Base-by-base conservation (phyloP, 768 basidiomycete species). In the Russula earlei region DNA sequence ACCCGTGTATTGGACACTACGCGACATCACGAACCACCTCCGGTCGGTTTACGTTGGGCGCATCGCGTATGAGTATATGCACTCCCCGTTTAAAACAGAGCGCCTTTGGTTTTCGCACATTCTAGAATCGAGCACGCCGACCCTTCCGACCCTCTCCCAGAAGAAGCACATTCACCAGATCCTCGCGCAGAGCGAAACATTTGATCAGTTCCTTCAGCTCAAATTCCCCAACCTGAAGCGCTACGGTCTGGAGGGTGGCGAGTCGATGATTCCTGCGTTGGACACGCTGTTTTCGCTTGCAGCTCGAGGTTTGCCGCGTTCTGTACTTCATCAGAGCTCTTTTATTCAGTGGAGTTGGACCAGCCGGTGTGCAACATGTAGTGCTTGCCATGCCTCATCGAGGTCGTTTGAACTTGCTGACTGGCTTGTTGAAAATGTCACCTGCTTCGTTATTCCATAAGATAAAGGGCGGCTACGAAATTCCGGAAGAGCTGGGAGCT, bases 51-150 rank as follows among this genome's bases (percentile, higher is more conserved):
- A 96, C 65, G 86, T 90, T 27, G 87, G 85, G 2, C 80, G 81
- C 22, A 90, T 96, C 62, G 91, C 87, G 1, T 90, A 93, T 65
- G 93, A 96, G 77, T 92, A 84, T 56, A 90, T 91, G 87, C 89
- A 93, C 68, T 85, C 87, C 12, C 84, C 87, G 0, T 84, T 80
- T 56, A 91, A 90, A 72, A 86, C 83, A 0, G 91, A 92, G 69
- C 78, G 89, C 0, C 74, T 88, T 5, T 95, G 91, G 91, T 93
- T 93, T 71, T 86, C 90, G 0, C 84, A 87, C 64, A 73, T 89
- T 15, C 75, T 96, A 9, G 93, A 96, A 70, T 83, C 82, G 3
- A 75, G 77, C 55, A 68, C 70, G 67, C 52, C 65, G 66, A 1
- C 69, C 68, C 2, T 65, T 71, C 54, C 67, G 2, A 63, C 67